A percentile compares a stretch with the other conserved stretches of the same genome.
Evolutionary conservation across 169 alveolate genomes (phyloP).

Genomic region (Plasmodium gallinaceum): DNA sequence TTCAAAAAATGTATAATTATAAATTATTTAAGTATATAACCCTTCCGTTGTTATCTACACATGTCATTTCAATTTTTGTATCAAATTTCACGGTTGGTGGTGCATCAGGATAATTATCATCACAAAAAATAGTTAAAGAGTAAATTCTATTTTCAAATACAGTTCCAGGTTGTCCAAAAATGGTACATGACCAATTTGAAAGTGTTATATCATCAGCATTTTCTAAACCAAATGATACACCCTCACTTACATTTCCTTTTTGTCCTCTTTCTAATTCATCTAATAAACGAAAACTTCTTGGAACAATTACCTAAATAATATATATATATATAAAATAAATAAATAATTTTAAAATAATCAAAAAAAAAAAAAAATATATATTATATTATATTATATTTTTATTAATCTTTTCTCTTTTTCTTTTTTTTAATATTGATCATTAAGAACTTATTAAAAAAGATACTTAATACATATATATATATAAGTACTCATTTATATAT

Average conservation of each 20-base stretch:
- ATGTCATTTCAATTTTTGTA: constrained; percentile 93
- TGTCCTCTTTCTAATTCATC: constrained; percentile 98
- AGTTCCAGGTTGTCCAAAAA: constrained; percentile 95
- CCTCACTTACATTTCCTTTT: constrained; percentile 96
- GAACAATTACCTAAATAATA: constrained; percentile 91
- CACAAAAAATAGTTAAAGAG: constrained; percentile 94
- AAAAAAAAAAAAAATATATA: background rate
- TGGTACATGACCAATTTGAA: constrained; percentile 96
- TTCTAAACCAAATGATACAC: constrained; percentile 96
- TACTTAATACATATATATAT: constrained; percentile 5
- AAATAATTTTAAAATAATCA: too few relatives aligned
- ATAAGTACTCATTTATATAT: background rate
- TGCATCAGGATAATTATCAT: constrained; percentile 94
- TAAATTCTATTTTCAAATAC: constrained; percentile 96
- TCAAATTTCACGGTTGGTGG: constrained; percentile 96
- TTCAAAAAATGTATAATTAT: too few relatives aligned
- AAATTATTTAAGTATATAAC: constrained; percentile 69
- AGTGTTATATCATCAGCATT: constrained; percentile 95
- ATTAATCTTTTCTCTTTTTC: too few relatives aligned
- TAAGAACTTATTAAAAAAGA: background rate
- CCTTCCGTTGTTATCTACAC: constrained; percentile 92
- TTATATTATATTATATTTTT: background rate
- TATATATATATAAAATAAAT: constrained; percentile 15
- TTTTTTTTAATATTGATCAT: too few relatives aligned
- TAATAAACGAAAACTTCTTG: constrained; percentile 97